Evolutionary conservation across 2,329 filamentous ascomycete species (phyloP).

Genomic region (Penicillium sp.): DNA sequence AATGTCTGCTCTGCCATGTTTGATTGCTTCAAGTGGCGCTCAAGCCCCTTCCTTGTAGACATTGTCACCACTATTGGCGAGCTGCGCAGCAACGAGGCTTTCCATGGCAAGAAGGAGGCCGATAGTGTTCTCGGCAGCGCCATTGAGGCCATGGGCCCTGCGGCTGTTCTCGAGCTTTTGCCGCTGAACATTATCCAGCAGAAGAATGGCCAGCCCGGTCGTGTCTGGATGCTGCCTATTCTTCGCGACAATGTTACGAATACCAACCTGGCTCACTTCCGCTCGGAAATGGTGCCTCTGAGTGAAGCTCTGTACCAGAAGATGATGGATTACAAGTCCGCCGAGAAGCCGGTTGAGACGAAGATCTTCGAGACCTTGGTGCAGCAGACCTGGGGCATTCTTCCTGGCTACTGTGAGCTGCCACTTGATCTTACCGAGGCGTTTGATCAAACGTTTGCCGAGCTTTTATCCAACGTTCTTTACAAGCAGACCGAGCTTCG

Average conservation of each 20-base stretch:
- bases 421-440: constrained; percentile 74
- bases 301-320: constrained; percentile 89
- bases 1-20: constrained; percentile 85
- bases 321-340: constrained; percentile 77
- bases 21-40: constrained; percentile 80
- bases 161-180: constrained; percentile 76
- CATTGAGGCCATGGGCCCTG: constrained; percentile 85
- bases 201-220: constrained; percentile 73
- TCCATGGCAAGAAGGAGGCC: constrained; percentile 91
- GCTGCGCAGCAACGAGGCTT: constrained; percentile 82
- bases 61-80: constrained; percentile 81
- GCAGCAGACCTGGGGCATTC: constrained; percentile 89
- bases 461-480: constrained; percentile 85
- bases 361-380: constrained; percentile 98
- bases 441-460: constrained; percentile 87
- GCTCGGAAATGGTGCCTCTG: constrained; percentile 79
- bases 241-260: constrained; percentile 89
- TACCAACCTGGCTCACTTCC: constrained; percentile 83
- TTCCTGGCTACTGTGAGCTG: constrained; percentile 93
- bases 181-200: constrained; percentile 84
- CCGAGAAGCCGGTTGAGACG: constrained; percentile 90
- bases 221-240: constrained; percentile 93
- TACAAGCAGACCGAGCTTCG: constrained; percentile 90
- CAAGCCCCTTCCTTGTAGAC: constrained; percentile 73
- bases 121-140: constrained; percentile 88